phyloP scores from a whole-genome alignment of 306 rosid species.

The Oxytropis ochrocephala region DNA sequence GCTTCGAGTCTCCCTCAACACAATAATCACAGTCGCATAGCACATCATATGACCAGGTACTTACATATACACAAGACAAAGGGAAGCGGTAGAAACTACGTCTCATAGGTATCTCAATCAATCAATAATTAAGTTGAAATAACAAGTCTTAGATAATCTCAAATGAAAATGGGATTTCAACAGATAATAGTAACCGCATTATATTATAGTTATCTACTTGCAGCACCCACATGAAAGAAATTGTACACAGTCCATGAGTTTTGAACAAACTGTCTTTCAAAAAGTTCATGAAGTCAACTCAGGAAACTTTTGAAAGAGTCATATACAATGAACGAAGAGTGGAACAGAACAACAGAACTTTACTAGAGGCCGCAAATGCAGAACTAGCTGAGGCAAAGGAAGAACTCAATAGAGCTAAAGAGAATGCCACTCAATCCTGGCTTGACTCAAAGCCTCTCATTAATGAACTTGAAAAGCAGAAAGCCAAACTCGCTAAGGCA shows the following conservation, averaged over 20 bases:
- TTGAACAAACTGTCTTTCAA: not conserved
- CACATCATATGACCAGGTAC: not conserved
- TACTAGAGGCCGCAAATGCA: conserved; percentile 21
- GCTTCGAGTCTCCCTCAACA: too few relatives aligned
- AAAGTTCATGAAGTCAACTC: not conserved
- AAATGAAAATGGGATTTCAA: not conserved
- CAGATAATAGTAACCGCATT: not conserved
- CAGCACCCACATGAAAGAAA: not conserved
- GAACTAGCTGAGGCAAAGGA: conserved; percentile 35
- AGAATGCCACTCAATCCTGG: conserved; percentile 46
- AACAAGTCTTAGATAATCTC: conserved; percentile 1
- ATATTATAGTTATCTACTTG: not conserved
- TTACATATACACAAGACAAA: conserved; percentile 7
- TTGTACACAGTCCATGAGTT: not conserved
- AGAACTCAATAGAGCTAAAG: conserved; percentile 42
- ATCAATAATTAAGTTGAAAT: not conserved
- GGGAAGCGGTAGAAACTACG: conserved; percentile 4
- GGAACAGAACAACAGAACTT: conserved; percentile 10
- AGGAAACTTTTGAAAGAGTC: conserved; percentile 1
- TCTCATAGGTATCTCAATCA: conserved; percentile 20
- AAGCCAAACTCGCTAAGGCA: conserved; percentile 31
- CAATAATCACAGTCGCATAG: too few relatives aligned
- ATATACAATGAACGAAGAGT: not conserved
- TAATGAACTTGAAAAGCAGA: conserved; percentile 47
- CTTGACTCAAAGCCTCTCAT: conserved; percentile 57